Evolutionary conservation across 805 yeast species (phyloP), one percentile per base, ranked within the genome.

Genomic region (Komagataella ulmi): DNA sequence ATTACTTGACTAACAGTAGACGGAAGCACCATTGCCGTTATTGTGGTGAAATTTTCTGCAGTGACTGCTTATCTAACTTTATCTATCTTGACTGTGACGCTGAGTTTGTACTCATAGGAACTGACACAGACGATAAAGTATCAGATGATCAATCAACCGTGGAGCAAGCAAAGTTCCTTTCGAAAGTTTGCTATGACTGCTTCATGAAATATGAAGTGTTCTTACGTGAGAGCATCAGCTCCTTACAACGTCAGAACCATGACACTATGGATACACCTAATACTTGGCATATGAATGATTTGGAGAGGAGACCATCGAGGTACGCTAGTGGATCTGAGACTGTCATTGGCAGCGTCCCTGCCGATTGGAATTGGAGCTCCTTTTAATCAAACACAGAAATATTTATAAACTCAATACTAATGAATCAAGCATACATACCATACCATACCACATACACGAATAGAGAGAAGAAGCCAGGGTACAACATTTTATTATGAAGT

Each of bases 1-100:
- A 89, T 44, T 81, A 60, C 82, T 58, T 84, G 81, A 70, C 96
- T 77, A 63, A 77, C 90, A 58, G 75, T 82, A 56, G 70, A 46
- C 57, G 73, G 45, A 69, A 67, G 48, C 74, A 70, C 53, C 74
- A 70, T 49, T 70, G 74, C 50, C 58, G 74, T 7, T 58, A 64
- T 44, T 70, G 74, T 58, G 74, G 74, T 3, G 68, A 67, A n/a
- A 57, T 70, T 2, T 70, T 69, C 52, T 70, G 74, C 54, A 65
- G 67, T 43, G 67, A 65, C 40, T 70, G 74, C 54, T 52, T 69
- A 24, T 57, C 56, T 24, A 65, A 68, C 53, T 65, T 59, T 40
- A 61, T 68, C 7, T 68, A 66, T 53, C 52, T 70, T 40, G 68
- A 69, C 51, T 54, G 57, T 8, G 57, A 65, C 51, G 71, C 72